phyloP scores from a whole-genome alignment of 345 rosid species.

The Aquilaria yunnanensis region DNA sequence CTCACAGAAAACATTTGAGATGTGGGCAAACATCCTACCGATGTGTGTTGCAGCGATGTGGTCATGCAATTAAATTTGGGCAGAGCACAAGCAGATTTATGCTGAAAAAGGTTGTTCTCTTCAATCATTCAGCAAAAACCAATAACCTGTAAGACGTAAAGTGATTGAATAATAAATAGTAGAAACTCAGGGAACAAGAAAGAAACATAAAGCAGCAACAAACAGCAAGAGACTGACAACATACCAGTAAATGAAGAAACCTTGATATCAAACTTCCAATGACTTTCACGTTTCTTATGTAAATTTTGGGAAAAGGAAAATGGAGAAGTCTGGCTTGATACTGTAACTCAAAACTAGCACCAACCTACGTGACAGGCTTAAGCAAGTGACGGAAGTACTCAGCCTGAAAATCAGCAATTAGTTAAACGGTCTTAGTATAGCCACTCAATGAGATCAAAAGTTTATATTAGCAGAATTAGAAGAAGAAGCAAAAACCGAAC shows the following conservation, averaged over 20 bases:
- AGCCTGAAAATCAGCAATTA: conserved; percentile 52
- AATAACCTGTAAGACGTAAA: conserved; percentile 23
- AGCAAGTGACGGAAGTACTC: conserved; percentile 96
- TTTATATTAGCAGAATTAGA: background rate
- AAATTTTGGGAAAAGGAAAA: conserved; percentile 25
- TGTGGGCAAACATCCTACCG: conserved; percentile 36
- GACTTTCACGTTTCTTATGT: conserved; percentile 31
- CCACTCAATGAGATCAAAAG: too few species aligned
- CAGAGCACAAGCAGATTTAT: conserved; percentile 27
- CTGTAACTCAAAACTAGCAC: conserved; percentile 16
- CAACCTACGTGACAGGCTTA: conserved; percentile 95
- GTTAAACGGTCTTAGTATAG: too few species aligned
- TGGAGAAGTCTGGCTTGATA: conserved; percentile 43
- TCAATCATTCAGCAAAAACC: conserved; percentile 33
- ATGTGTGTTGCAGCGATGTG: conserved; percentile 35
- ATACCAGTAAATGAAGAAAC: conserved; percentile 41
- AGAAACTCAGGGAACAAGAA: background rate
- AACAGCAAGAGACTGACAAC: conserved; percentile 10
- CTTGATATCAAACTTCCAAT: conserved; percentile 23
- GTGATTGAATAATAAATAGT: conserved; percentile 5
- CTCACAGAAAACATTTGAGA: conserved; percentile 25
- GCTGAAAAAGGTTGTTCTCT: conserved; percentile 20
- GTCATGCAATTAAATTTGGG: conserved; percentile 42
- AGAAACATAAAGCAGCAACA: background rate
- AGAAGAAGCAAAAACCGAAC: background rate